Base-by-base conservation (phyloP, 495 filamentous ascomycete species). In the Lepraria neglecta region DNA sequence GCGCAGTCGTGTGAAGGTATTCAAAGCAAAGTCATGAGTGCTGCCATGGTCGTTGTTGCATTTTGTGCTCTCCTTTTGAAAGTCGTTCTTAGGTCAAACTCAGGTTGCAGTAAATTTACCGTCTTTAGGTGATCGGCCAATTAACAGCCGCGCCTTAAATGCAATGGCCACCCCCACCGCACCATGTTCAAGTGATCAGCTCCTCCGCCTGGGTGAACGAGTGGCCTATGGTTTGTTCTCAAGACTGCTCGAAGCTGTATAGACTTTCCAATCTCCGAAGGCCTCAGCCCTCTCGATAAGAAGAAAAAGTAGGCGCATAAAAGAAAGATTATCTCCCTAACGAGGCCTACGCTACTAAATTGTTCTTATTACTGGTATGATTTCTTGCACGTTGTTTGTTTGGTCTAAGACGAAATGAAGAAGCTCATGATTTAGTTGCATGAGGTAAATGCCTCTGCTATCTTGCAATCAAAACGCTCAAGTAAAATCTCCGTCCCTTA, bases 401-500 rank as follows among this genome's bases (percentile, higher is more conserved):
- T 28, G 7, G 31, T 38, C 3, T 11, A 17, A 38, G 17, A 33
- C 17, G 6, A n/a, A 54, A 10, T 0, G n/a, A 28, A 12, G 14
- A 28, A 38, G 45, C 31, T 50, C 56, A 28, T 51, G 15, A 52
- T 1, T 17, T 33, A 43, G 35, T n/a, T 60, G 46, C 47, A 43
- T 27, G 58, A 51, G 48, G 51, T 35, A 19, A 38, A 5, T 11
- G 6, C n/a, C 30, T 54, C 30, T 15, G 58, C 30, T 48, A 61
- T 61, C 30, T 48, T 9, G 42, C 3, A 56, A 28, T 21, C 2
- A 7, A 46, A 35, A 46, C 9, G 4, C 10, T 9, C 31, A 42
- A 19, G 45, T 31, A 9, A 27, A 55, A 14, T 24, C 19, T 38
- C 42, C 19, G 42, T 27, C 17, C 4, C n/a, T 80, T 65, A 99